These are phyloP conservation scores for Chaetomidium leptoderma DNA, from an alignment of 495 filamentous ascomycete genomes.

Conservation along the genomic window DNA sequence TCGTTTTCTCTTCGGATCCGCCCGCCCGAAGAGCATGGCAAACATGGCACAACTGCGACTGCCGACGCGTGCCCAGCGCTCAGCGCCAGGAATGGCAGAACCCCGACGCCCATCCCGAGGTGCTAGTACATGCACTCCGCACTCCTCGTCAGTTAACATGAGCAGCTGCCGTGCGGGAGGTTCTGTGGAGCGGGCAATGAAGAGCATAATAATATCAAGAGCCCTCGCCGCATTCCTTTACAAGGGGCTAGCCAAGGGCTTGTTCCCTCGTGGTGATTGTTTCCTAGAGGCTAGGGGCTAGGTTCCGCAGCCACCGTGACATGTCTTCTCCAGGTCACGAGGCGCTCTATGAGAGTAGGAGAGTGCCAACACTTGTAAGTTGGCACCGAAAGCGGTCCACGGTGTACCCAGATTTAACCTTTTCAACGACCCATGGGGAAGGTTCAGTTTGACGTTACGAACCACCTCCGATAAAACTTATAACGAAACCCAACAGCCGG, in stretches of 20 bases:
- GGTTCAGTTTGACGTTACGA: too few species aligned
- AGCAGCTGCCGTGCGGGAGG: too few species aligned
- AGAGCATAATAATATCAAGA: too few species aligned
- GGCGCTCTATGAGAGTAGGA: too few species aligned
- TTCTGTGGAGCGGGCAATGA: too few species aligned
- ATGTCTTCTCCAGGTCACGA: too few species aligned
- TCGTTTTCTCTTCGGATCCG: slow-evolving; percentile 7
- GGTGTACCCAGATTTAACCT: too few species aligned
- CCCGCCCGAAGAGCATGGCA: neutral
- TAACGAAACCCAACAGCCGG: slow-evolving; percentile 11
- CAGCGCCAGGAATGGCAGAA: slow-evolving; percentile 7
- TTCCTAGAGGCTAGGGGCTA: neutral
- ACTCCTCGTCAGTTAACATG: too few species aligned
- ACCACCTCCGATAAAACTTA: neutral
- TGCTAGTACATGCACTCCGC: neutral
- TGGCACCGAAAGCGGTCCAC: too few species aligned
- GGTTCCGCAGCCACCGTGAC: slow-evolving; percentile 13
- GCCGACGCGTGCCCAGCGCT: slow-evolving; percentile 8
- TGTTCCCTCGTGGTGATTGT: slow-evolving; percentile 3
- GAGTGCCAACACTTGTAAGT: too few species aligned
- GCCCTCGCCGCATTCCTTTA: too few species aligned
- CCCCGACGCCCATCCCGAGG: neutral
- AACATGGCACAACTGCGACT: neutral
- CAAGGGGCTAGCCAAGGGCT: slow-evolving; percentile 6
- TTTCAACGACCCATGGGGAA: too few species aligned